phyloP scores from a whole-genome alignment of 2,329 filamentous ascomycete species.

The Clonostachys sp. region DNA sequence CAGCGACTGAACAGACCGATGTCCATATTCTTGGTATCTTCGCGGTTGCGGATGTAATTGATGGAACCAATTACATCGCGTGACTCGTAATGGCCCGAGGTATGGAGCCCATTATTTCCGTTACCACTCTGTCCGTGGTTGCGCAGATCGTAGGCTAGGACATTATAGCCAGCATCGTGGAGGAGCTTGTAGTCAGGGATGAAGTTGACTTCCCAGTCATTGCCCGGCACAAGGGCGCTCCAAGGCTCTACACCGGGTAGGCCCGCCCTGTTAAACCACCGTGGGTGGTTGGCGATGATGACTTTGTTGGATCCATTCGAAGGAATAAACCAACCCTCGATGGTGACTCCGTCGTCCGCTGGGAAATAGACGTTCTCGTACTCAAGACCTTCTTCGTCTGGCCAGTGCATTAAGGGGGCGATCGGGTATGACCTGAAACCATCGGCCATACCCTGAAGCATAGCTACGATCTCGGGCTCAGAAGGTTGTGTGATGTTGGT shows the following conservation, averaged over 20 bases:
- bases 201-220: conserved; percentile 4
- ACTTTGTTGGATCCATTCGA: not conserved
- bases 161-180: conserved; percentile 4
- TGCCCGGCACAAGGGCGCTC: too few relatives aligned
- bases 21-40: conserved; percentile 1
- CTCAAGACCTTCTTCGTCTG: conserved; percentile 1
- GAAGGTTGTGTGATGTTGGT: too few relatives aligned
- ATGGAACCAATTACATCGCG: conserved; percentile 5
- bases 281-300: conserved; percentile 5
- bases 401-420: not conserved
- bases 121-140: conserved; percentile 2
- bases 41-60: conserved; percentile 1
- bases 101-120: not conserved
- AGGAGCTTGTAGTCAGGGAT: conserved; percentile 5
- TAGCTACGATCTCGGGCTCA: too few relatives aligned
- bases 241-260: too few relatives aligned
- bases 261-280: too few relatives aligned
- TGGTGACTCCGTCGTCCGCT: conserved; percentile 2
- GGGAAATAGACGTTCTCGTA: conserved; percentile 6
- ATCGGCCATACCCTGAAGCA: too few relatives aligned
- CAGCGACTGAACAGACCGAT: conserved; percentile 4
- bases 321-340: conserved; percentile 4
- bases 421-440: too few relatives aligned
- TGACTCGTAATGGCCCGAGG: not conserved
- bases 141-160: conserved; percentile 23